Evolutionary conservation across 192 early-diverging fungal genomes (phyloP).

Genomic region (Backusella macrospora): DNA sequence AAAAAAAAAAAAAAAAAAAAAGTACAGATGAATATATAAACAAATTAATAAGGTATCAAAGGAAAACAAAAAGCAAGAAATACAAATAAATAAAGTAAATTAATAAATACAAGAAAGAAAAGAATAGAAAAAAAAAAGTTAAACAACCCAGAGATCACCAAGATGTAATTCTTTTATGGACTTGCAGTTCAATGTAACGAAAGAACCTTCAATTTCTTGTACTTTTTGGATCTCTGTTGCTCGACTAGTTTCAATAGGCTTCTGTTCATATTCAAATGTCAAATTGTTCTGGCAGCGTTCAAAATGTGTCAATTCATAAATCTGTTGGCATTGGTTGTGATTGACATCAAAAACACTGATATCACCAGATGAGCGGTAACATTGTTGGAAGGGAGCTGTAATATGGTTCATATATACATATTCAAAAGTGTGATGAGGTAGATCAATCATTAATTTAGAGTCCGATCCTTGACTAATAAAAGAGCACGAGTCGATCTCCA

Average conservation of each 20-base stretch:
- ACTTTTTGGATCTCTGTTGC: not conserved
- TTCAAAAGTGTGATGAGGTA: conserved; percentile 1
- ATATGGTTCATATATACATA: not conserved
- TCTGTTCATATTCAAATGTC: conserved; percentile 14
- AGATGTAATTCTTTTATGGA: conserved; percentile 2
- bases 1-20: not conserved
- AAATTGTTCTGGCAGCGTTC: not conserved
- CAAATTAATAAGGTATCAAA: not conserved
- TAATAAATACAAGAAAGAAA: conserved; percentile 12
- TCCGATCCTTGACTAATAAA: not conserved
- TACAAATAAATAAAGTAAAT: conserved; percentile 12
- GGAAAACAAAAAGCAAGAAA: not conserved
- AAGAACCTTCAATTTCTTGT: not conserved
- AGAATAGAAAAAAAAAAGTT: not conserved
- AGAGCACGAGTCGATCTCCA: conserved; percentile 3
- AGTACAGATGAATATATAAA: conserved; percentile 4
- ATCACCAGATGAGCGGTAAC: not conserved
- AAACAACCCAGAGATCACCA: conserved; percentile 16
- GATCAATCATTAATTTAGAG: not conserved
- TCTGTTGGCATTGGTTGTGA: not conserved
- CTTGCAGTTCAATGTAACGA: not conserved
- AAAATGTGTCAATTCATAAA: conserved; percentile 12
- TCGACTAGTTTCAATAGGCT: not conserved
- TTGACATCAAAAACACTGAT: not conserved
- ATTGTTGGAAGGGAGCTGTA: not conserved